Base-by-base conservation (phyloP, 768 basidiomycete species). In the Hebeloma cylindrosporum region DNA sequence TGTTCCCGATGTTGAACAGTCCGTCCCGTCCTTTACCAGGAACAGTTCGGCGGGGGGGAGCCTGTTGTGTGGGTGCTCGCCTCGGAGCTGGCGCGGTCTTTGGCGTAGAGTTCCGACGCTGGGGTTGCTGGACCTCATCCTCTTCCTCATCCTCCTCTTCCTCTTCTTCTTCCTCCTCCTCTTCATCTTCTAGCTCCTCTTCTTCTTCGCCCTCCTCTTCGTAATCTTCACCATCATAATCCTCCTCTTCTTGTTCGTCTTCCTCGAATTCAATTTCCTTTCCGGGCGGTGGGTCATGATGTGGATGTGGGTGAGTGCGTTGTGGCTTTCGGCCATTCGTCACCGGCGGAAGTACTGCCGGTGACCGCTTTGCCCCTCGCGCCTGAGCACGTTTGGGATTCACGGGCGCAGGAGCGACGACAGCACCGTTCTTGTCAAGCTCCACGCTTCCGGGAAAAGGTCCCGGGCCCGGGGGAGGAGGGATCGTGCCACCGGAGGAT, bases 381-480 rank as follows among this genome's bases (percentile, higher is more conserved):
- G 59, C 29, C 33, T 49, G 33, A 23, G 40, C 50, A 28, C 58
- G 56, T 39, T 58, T 54, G 45, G 46, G 42, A 22, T 55, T 44
- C 22, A 47, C 38, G 7, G 56, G 58, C 14, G 59, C 45, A 33
- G 60, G 61, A 25, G 63, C 56, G 34, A 65, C 66, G 41, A 66
- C 62, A 23, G 68, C 76, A 35, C 93, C 93, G 60, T 89, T 86
- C 72, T 91, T 87, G 75, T 96, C 93, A 46, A 96, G 80, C 65
- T 96, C 95, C 64, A 99, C 93, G 60, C 88, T 92, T 48, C 96
- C 96, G 27, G 96, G 96, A 73, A 98, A 98, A 4, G 96, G 96
- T 21, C 96, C 95, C 6, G 96, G 94, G 10, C 95, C 95, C 33
- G 88, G 91, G 23, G 94, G 94, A 42, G 93, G 90, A 54, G 93